A percentile compares a stretch with the other conserved stretches of the same genome.
phyloP scores from a whole-genome alignment of 1,139 yeast genomes.

The Arxiozyma heterogenica region DNA sequence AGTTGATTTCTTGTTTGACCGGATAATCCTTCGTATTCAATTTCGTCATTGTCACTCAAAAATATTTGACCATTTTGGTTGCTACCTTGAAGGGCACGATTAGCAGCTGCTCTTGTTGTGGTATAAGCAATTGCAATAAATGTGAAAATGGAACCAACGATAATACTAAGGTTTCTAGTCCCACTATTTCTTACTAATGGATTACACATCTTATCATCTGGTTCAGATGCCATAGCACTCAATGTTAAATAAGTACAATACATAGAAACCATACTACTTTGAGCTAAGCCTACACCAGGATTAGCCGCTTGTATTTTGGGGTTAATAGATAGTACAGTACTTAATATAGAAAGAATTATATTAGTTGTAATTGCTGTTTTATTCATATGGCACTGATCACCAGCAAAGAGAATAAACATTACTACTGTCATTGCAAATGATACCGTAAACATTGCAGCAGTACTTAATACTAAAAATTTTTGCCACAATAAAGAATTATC shows the following conservation, averaged over 20 bases:
- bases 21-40: constrained; percentile 36
- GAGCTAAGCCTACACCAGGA: constrained; percentile 94
- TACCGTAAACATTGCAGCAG: constrained; percentile 71
- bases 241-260: constrained; percentile 88
- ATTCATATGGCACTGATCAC: constrained; percentile 82
- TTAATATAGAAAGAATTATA: constrained; percentile 50
- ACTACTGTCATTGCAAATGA: constrained; percentile 61
- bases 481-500: constrained; percentile 68
- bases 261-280: constrained; percentile 88
- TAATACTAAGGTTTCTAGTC: constrained; percentile 80
- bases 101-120: constrained; percentile 90
- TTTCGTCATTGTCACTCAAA: constrained; percentile 23
- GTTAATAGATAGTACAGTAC: constrained; percentile 65
- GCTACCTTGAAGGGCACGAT: constrained; percentile 47
- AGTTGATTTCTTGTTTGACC: constrained; percentile 59
- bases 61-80: constrained; percentile 23
- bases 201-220: constrained; percentile 86
- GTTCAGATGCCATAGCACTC: constrained; percentile 94
- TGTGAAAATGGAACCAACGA: constrained; percentile 87
- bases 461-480: constrained; percentile 72
- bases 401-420: constrained; percentile 80
- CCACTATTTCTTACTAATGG: constrained; percentile 85
- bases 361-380: constrained; percentile 79
- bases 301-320: constrained; percentile 85
- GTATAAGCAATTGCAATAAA: constrained; percentile 94